phyloP scores from a whole-genome alignment of 2,329 filamentous ascomycete species.

The Ceratocystis eucalypticola region DNA sequence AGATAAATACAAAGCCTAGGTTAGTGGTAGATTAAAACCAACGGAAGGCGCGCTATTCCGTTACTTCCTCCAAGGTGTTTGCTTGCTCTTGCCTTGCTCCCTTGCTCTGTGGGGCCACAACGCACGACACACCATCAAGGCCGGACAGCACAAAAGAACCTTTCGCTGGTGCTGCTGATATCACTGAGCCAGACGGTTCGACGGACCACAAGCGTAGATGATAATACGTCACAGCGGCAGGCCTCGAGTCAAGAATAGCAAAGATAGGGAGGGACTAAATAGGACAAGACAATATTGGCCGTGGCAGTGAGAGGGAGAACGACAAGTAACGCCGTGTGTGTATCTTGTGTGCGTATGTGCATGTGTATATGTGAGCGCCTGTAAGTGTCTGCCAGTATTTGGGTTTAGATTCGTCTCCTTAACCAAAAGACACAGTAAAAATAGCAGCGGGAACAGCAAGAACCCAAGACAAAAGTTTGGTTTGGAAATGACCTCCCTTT shows the following conservation, averaged over 20 bases:
- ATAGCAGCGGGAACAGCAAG: not conserved
- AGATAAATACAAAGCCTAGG: not conserved
- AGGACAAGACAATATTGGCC: not conserved
- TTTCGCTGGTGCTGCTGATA: not conserved
- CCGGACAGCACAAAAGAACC: not conserved
- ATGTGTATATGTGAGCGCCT: not conserved
- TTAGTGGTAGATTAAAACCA: not conserved
- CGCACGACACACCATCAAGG: constrained; percentile 3
- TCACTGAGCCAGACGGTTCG: no score
- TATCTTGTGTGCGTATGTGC: not conserved
- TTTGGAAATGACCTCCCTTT: not conserved
- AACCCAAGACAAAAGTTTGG: not conserved
- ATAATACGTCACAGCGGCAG: not conserved
- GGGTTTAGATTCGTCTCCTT: not conserved
- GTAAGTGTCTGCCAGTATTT: not conserved
- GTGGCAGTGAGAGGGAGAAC: not conserved
- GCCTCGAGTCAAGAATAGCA: not conserved
- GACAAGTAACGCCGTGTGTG: not conserved
- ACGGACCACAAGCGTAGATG: not conserved
- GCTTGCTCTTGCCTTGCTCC: constrained; percentile 1
- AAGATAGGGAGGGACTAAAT: not conserved
- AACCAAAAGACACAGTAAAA: not conserved
- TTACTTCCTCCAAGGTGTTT: not conserved
- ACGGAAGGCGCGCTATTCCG: not conserved
- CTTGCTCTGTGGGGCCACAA: constrained; percentile 3